Base-by-base conservation (phyloP, 2,329 filamentous ascomycete species). In the Epichloe aotearoae region DNA sequence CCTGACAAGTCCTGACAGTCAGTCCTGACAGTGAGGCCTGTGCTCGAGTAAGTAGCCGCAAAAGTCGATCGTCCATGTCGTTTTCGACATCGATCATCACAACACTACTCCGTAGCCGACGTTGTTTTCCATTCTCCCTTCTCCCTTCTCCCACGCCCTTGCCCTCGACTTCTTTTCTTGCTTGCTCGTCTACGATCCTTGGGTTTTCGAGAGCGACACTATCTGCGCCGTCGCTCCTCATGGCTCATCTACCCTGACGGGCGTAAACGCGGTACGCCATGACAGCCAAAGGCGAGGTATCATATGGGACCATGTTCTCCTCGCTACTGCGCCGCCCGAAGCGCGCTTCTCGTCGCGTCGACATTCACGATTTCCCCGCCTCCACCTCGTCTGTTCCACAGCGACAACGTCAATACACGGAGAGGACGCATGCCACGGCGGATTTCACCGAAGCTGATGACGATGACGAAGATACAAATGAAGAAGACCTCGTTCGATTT, bases 361-460 rank as follows among this genome's bases (percentile, higher is more conserved):
- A 62, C 50, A 55, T 58, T 47, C 62, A 55, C 49, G 58, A 60
- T 50, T 58, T 58, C 50, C 60, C 60, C 54, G 55, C 55, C 47
- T 66, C 65, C 30, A 61, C 63, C 19, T 64, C 65, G 8, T 59
- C 64, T n/a, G 59, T 55, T n/a, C 60, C 55, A 10, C 55, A 56
- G 33, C 55, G 57, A 48, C 63, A 59, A 30, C 59, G 58, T 46
- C 59, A 59, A 37, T 59, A 62, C 43, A 54, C 54, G 19, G 54
- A 57, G 34, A 59, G 64, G 50, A 60, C 73, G 54, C 76, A 79
- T 63, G 79, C 80, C 51, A 79, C 76, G 2, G 80, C 80, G 53
- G 80, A 83, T 62, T 83, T 82, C 56, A 83, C 79, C 46, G 80
- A 83, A 60, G 77, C 73, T 38, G 79, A 82, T 52, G 77, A 81